Base-by-base conservation (phyloP, 2,329 filamentous ascomycete species). In the Fusarium gaditjirri region DNA sequence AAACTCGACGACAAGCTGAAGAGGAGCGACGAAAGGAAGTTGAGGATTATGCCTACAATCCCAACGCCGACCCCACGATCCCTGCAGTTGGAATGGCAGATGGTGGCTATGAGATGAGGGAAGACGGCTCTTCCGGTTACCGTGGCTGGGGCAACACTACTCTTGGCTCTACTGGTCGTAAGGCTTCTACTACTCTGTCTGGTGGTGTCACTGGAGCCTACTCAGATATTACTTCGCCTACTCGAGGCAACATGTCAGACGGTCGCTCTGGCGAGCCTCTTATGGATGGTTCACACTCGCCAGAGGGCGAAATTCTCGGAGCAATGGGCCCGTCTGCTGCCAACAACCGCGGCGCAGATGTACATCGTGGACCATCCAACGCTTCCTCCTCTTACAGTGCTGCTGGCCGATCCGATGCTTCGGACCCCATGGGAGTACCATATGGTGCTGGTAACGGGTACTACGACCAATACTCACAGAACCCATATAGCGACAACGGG, bases 41-140 rank as follows among this genome's bases (percentile, higher is more conserved):
- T 16, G 95, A 98, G 81, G 96, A 98, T 79, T 98, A 98, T 80
- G 92, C 93, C 36, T 98, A 95, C 86, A 98, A 98, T 81, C 96
- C 96, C n/a, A 98, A 98, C 82, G 92, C 94, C 67, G 95, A 98
- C 79, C 94, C 95, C 2, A 94, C 93, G 2, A 86, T 97, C 17
- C 88, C 84, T 11, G 84, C 84, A 16, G 80, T 88, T 17, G 85
- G 82, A 42, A 79, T 79, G 39, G 81, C 82, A 10, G 89, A 88
- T 59, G 87, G 87, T 58, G 84, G 87, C 44, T 90, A 90, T 75
- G 91, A 95, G 80, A 94, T 95, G 91, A 88, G 90, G 64, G 93
- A 97, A 78, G 93, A 94, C 71, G 88, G 88, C 64, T 87, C 86
- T 60, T 88, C 90, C 5, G 95, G 95, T 52, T 99, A 99, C 83